phyloP scores from a whole-genome alignment of 495 filamentous ascomycete species.

The Daldinia childiae region DNA sequence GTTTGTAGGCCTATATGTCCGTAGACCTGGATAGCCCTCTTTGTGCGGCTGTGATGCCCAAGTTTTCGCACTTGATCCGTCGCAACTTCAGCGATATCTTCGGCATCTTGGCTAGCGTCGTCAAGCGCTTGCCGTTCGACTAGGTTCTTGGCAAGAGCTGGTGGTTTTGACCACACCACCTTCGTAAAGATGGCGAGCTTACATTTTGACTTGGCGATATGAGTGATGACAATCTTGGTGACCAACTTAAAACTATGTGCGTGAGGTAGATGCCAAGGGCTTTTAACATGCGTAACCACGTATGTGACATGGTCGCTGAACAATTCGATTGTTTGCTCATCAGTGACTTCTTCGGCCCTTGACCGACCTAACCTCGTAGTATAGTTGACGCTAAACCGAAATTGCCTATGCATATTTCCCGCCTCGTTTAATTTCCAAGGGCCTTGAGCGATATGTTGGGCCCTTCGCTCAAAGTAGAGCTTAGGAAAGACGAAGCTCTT shows the following conservation, averaged over 20 bases:
- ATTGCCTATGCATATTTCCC: constrained; percentile 75
- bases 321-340: constrained; percentile 90
- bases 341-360: constrained; percentile 70
- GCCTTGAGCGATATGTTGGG: constrained; percentile 81
- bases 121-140: constrained; percentile 82
- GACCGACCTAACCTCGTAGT: constrained; percentile 69
- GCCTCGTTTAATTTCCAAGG: constrained; percentile 80
- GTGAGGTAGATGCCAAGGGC: constrained; percentile 90
- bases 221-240: constrained; percentile 93
- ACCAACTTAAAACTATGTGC: constrained; percentile 81
- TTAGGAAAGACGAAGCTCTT: constrained; percentile 93
- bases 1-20: constrained; percentile 82
- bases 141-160: constrained; percentile 71
- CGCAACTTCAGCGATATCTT: constrained; percentile 85
- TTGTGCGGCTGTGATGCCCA: constrained; percentile 82
- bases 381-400: constrained; percentile 79
- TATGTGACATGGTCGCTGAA: constrained; percentile 96
- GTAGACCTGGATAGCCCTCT: constrained; percentile 90
- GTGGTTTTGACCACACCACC: constrained; percentile 82
- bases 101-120: constrained; percentile 82
- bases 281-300: constrained; percentile 86
- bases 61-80: constrained; percentile 87
- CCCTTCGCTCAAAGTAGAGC: constrained; percentile 85
- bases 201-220: constrained; percentile 88
- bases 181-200: constrained; percentile 89